Conservation (phyloP, 1,139 yeast species). For the Yamadazyma blattariae region DNA sequence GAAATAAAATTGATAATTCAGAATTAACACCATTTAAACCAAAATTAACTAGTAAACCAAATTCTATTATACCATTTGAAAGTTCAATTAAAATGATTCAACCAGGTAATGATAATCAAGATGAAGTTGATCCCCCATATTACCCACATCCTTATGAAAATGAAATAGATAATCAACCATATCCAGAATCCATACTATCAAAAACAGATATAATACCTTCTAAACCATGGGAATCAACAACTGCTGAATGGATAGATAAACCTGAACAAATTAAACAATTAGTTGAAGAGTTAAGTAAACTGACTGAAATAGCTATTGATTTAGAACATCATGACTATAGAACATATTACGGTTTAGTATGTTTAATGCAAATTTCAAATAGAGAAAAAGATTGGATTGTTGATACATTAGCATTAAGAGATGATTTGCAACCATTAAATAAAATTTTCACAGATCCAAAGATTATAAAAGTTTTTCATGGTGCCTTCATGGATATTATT, state of each 20-base stretch:
- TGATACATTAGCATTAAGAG: conserved; percentile 74
- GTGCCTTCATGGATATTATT: conserved; percentile 94
- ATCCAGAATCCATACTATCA: conserved; percentile 57
- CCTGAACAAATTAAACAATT: conserved; percentile 50
- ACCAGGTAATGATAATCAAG: conserved; percentile 19
- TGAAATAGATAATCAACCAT: conserved; percentile 72
- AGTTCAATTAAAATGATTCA: conserved; percentile 41
- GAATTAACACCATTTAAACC: conserved; percentile 78
- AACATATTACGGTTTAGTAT: conserved; percentile 86
- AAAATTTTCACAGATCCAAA: conserved; percentile 75
- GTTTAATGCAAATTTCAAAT: conserved; percentile 89
- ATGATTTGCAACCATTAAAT: conserved; percentile 67
- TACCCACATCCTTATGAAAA: conserved; percentile 78
- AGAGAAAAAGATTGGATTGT: conserved; percentile 80
- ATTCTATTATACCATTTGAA: conserved; percentile 55
- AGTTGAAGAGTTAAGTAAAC: conserved; percentile 49
- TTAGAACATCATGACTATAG: conserved; percentile 94
- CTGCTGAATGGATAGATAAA: conserved; percentile 72
- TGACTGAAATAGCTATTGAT: conserved; percentile 85
- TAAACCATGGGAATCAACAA: conserved; percentile 61
- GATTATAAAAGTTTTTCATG: conserved; percentile 87
- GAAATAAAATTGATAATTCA: conserved; percentile 60
- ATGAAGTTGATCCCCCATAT: conserved; percentile 51
- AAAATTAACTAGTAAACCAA: conserved; percentile 64
- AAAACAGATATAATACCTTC: conserved; percentile 52